Percentiles rank a stretch among this genome's conserved stretches.
Evolutionary conservation across 2,329 filamentous ascomycete species (phyloP).

Genomic region (Podosphaera aphanis): DNA sequence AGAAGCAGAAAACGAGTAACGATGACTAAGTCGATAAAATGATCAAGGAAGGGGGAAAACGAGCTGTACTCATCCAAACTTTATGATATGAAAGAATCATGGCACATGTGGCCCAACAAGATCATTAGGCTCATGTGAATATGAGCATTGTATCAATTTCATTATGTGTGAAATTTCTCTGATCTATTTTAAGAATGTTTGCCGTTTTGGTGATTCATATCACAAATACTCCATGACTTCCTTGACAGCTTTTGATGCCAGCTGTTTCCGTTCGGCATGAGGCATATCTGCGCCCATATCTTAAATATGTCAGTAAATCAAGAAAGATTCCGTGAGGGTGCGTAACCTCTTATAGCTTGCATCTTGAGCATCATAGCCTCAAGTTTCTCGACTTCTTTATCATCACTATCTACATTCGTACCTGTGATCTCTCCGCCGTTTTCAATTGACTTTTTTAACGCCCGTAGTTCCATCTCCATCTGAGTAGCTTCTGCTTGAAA

Average conservation of each 20-base stretch:
- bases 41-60: no score
- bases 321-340: neutral
- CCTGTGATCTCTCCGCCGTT: conserved; percentile 1
- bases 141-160: no score
- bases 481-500: conserved; percentile 16
- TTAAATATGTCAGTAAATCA: conserved; percentile 13
- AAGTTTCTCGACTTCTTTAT: conserved; percentile 27
- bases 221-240: conserved; percentile 32
- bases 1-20: no score
- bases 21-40: no score
- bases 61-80: no score
- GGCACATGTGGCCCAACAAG: no score
- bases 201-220: no score
- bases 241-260: conserved; percentile 36
- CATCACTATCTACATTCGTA: conserved; percentile 11
- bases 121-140: no score
- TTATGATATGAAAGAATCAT: no score
- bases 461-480: conserved; percentile 18
- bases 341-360: conserved; percentile 26
- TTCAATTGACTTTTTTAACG: conserved; percentile 17
- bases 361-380: conserved; percentile 41
- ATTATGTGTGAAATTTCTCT: no score
- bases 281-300: conserved; percentile 35
- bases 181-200: no score
- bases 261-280: conserved; percentile 33